Base-by-base conservation (phyloP, 1,139 yeast species). In the Blastobotrys ciferrii region DNA sequence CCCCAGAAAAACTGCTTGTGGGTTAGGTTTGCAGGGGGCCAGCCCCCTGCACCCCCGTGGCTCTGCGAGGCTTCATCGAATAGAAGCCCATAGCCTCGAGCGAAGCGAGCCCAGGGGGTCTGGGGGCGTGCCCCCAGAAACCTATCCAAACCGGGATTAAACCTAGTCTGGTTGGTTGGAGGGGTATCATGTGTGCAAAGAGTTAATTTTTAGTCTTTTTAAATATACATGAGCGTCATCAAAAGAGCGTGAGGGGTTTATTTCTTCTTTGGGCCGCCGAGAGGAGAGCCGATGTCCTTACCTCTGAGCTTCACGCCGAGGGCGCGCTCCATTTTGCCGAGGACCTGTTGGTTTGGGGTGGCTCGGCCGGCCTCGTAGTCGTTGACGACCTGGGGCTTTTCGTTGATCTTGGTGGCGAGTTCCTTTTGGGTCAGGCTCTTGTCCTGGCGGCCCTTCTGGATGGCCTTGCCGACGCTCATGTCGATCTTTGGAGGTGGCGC, bases 341-440 rank as follows among this genome's bases (percentile, higher is more conserved):
- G 77, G 48, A 92, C 72, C 72, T 89, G 98, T 75, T 94, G 98
- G 74, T 87, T 91, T 52, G 98, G 98, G 57, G 87, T 82, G 47
- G 96, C 98, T 68, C 96, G 82, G 51, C 96, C 98, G 49, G 95
- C 89, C 74, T 92, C 98, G 71, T 92, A 92, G 66, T 92, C 98
- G 72, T 89, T 91, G 64, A 92, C 83, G 53, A 92, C 87, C 58
- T 85, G 88, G 52, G 98, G 97, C 75, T 92, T 92, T 73, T 92
- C 98, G 68, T 89, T 91, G 65, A 92, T 80, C 69, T 84, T 86
- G 54, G 96, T 88, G 61, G 98, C 98, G 63, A 92, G 78, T 60
- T 92, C 98, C 77, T 92, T 92, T 71, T 92, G 98, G 9, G 97
- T 86, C 64, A 89, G 67, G 62, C 81, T 80, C 78, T 89, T 89